phyloP scores from a whole-genome alignment of 345 rosid genomes.

The Zanthoxylum bungeanum region DNA sequence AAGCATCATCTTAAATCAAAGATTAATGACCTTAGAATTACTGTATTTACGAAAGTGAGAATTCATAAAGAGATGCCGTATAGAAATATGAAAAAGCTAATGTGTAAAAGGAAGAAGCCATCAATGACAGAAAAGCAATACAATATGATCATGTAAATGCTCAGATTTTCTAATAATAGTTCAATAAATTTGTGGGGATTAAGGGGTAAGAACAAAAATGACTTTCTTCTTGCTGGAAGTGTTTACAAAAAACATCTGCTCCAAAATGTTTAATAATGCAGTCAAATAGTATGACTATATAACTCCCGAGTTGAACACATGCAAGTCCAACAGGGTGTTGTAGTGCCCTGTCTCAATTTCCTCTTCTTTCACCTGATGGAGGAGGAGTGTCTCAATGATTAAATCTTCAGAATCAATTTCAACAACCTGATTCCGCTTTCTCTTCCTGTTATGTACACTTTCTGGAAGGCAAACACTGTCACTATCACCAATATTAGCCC shows the following conservation, averaged over 20 bases:
- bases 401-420: conserved; percentile 79
- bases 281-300: background rate
- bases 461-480: conserved; percentile 3
- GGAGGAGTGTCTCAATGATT: no score
- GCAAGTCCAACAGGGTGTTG: conserved; percentile 51
- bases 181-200: no score
- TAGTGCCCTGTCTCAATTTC: no score
- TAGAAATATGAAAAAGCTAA: background rate
- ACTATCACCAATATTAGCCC: conserved; percentile 13
- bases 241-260: background rate
- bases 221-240: background rate
- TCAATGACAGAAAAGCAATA: background rate
- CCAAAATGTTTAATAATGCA: background rate
- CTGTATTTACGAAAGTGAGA: no score
- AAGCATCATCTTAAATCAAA: no score
- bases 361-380: no score
- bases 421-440: conserved; percentile 33
- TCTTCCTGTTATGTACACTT: conserved; percentile 23
- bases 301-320: conserved; percentile 61
- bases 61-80: no score
- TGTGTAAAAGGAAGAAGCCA: background rate
- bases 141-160: background rate
- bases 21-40: no score
- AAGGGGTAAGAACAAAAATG: no score
- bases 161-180: no score